Percentiles rank a stretch among this genome's conserved stretches.
Evolutionary conservation across 805 yeast species (phyloP).

Genomic region (Saturnispora zaruensis): DNA sequence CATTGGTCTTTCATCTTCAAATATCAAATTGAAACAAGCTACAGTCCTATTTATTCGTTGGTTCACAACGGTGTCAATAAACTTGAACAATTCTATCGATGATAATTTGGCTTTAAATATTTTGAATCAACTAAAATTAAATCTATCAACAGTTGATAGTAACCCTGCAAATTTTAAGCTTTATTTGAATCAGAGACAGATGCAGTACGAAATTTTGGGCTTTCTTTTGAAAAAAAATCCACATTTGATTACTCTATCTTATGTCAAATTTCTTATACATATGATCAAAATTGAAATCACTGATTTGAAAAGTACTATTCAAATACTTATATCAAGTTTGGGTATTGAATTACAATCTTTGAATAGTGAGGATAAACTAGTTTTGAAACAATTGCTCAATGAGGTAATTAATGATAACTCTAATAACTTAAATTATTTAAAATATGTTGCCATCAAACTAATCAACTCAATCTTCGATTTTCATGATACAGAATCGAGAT

Average conservation of each 20-base stretch:
- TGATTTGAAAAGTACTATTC: slow-evolving; percentile 60
- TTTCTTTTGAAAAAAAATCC: slow-evolving; percentile 44
- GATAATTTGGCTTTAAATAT: slow-evolving; percentile 35
- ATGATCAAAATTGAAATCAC: slow-evolving; percentile 56
- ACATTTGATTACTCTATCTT: slow-evolving; percentile 38
- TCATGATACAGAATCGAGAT: slow-evolving; percentile 56
- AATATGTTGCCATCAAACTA: slow-evolving; percentile 59
- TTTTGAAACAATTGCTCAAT: slow-evolving; percentile 33
- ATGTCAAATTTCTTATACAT: slow-evolving; percentile 59
- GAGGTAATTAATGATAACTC: slow-evolving; percentile 12
- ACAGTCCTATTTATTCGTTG: slow-evolving; percentile 60
- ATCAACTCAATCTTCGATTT: slow-evolving; percentile 59
- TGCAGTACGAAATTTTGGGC: slow-evolving; percentile 75
- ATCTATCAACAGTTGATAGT: slow-evolving; percentile 35
- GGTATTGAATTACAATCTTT: slow-evolving; percentile 40
- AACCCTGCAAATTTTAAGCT: slow-evolving; percentile 16
- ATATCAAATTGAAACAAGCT: slow-evolving; percentile 42
- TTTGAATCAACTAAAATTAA: slow-evolving; percentile 45
- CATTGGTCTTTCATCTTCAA: slow-evolving; percentile 51
- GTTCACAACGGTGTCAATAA: slow-evolving; percentile 30
- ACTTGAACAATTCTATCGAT: slow-evolving; percentile 12
- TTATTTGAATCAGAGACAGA: slow-evolving; percentile 40
- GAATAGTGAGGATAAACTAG: slow-evolving; percentile 30
- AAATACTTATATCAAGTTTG: slow-evolving; percentile 57
- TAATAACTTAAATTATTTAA: slow-evolving; percentile 25